Conservation (phyloP, 1,139 yeast genomes). For the Taphrina confusa region DNA sequence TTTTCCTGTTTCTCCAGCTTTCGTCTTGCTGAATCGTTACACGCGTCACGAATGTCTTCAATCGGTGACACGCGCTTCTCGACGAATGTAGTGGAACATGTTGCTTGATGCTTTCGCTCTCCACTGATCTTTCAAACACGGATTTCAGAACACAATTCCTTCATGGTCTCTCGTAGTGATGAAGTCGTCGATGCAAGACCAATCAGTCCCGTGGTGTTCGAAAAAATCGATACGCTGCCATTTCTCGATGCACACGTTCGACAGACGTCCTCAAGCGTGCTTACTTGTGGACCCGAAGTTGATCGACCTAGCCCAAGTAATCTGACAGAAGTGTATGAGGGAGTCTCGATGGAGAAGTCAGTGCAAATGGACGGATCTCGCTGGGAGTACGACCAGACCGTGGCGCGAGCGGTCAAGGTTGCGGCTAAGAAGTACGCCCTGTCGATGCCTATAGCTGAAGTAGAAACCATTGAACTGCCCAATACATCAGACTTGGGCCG, state of each 20-base stretch:
- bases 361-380: neutral
- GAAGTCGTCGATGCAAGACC: conserved; percentile 9
- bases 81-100: no score
- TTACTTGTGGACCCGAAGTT: neutral
- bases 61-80: no score
- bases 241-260: conserved; percentile 3
- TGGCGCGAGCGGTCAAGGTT: neutral
- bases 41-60: no score
- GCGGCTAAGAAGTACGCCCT: neutral
- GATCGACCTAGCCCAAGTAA: neutral
- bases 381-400: neutral
- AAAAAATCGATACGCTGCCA: conserved; percentile 18
- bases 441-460: no score
- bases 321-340: neutral
- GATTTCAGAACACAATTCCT: no score
- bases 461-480: neutral
- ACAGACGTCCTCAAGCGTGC: neutral
- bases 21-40: no score
- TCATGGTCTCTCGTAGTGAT: no score
- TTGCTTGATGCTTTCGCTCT: no score
- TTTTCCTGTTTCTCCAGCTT: no score
- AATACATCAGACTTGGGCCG: no score
- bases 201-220: conserved; percentile 7
- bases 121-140: no score
- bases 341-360: no score